A percentile compares a stretch with the other conserved stretches of the same genome.
phyloP scores from a whole-genome alignment of 1,284 basidiomycete species.

The Cutaneotrichosporon mucoides region DNA sequence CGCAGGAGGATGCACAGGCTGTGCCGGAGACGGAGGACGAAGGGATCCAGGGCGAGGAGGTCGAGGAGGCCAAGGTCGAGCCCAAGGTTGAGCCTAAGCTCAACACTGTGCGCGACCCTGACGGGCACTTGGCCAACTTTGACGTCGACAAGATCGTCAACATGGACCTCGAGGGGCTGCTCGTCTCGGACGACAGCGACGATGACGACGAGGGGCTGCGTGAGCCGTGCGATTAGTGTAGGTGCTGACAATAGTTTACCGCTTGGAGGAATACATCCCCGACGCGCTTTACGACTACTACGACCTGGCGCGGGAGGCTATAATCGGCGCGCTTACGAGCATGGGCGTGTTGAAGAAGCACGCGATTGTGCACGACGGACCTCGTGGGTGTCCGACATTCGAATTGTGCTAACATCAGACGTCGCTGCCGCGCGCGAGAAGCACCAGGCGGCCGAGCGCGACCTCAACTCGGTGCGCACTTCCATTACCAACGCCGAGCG shows the following conservation, averaged over 20 bases:
- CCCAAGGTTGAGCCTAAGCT: constrained; percentile 5
- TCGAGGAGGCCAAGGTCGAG: background rate
- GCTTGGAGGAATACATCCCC: constrained; percentile 79
- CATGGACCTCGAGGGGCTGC: constrained; percentile 15
- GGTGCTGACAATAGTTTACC: constrained; percentile 60
- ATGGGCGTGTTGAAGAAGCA: constrained; percentile 20
- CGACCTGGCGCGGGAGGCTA: constrained; percentile 61
- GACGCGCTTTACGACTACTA: constrained; percentile 73
- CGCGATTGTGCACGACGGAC: constrained; percentile 26
- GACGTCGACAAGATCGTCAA: constrained; percentile 13
- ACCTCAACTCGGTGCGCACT: constrained; percentile 48
- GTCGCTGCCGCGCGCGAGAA: constrained; percentile 58
- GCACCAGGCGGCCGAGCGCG: constrained; percentile 46
- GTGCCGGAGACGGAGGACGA: constrained; percentile 29
- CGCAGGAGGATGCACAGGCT: constrained; percentile 3
- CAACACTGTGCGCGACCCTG: constrained; percentile 12
- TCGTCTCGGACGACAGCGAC: constrained; percentile 11
- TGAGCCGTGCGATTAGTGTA: background rate
- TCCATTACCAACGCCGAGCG: constrained; percentile 27
- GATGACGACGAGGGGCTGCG: constrained; percentile 25
- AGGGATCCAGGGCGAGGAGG: constrained; percentile 19
- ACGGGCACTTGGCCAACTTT: constrained; percentile 13
- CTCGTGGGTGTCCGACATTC: constrained; percentile 27
- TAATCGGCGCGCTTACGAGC: constrained; percentile 56
- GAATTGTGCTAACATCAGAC: constrained; percentile 21